These are phyloP conservation scores for Zymoseptoria passerinii DNA, from an alignment of 2,329 filamentous ascomycete species.

Conservation along the genomic window DNA sequence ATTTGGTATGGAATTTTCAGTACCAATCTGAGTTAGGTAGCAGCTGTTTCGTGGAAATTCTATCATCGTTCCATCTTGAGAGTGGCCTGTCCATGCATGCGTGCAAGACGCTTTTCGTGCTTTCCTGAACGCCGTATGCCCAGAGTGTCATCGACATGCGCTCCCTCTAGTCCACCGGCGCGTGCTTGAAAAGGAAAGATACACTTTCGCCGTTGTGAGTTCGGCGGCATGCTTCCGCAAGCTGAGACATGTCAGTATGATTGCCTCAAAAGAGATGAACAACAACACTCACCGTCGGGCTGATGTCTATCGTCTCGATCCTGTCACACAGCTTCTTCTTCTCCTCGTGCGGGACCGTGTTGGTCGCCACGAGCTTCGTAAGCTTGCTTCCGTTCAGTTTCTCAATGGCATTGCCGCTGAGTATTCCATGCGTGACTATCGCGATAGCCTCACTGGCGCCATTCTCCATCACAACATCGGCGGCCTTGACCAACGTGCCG, in stretches of 20 bases:
- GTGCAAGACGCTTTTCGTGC: neutral
- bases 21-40: too few species aligned
- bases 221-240: slow-evolving; percentile 61
- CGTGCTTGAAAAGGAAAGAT: slow-evolving; percentile 61
- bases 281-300: slow-evolving; percentile 53
- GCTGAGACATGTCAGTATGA: slow-evolving; percentile 15
- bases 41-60: neutral
- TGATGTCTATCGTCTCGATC: slow-evolving; percentile 86
- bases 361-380: slow-evolving; percentile 77
- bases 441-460: slow-evolving; percentile 83
- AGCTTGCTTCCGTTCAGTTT: slow-evolving; percentile 72
- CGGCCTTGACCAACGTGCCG: slow-evolving; percentile 80
- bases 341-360: slow-evolving; percentile 73
- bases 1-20: too few species aligned
- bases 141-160: neutral
- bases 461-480: slow-evolving; percentile 77
- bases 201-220: slow-evolving; percentile 63
- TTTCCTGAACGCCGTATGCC: neutral
- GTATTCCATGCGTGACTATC: slow-evolving; percentile 89
- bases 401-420: slow-evolving; percentile 81
- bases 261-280: neutral
- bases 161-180: slow-evolving; percentile 33
- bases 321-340: slow-evolving; percentile 71
- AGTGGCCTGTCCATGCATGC: neutral
- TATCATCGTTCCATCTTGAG: neutral